Evolutionary conservation across 768 basidiomycete species (phyloP), one percentile per base, ranked within the genome.

Genomic region (Rhodotorula sphaerocarpa): DNA sequence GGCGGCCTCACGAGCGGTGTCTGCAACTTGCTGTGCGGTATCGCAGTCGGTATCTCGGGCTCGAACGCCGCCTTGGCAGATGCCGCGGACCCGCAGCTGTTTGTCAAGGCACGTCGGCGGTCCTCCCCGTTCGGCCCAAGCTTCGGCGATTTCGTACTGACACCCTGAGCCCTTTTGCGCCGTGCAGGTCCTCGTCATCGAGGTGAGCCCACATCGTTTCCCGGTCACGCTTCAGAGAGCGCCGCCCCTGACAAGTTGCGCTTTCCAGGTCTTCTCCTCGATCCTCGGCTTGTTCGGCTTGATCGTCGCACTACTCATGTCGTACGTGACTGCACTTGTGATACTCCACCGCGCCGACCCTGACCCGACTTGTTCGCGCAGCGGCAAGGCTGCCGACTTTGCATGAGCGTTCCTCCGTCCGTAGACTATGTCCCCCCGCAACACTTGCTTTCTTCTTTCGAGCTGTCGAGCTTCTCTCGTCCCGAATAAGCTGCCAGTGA

Each of bases 51-150:
- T 43, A 82, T 96, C 73, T 90, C 90, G 9, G 95, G 95, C 1
- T 88, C 91, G 3, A 96, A 90, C 23, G 93, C 92, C 6, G 95
- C 95, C 2, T 78, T 97, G 39, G 84, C 90, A 16, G 95, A 97
- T 74, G 95, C 93, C 27, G 88, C 92, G 16, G 92, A 97, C 74
- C 92, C 93, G 5, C 82, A 84, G 42, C 76, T 97, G 39, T 97
- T 99, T 69, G 91, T 97, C 76, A 96, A 93, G 77, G 43, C 21
- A 20, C 10, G 43, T 44, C 43, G 36, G 36, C 10, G 10, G 9
- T 39, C 43, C 12, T 12, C 21, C 43, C 23, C 21, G 23, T 20
- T 18, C 21, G 10, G 12, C 43, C 12, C 7, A 7, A 23, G 16
- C 43, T 44, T 44, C 43, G 7, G 39, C 10, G 20, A 9, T 39